These are phyloP conservation scores for Cercospora sp. DNA, from an alignment of 2,329 filamentous ascomycete genomes.

Conservation along the genomic window DNA sequence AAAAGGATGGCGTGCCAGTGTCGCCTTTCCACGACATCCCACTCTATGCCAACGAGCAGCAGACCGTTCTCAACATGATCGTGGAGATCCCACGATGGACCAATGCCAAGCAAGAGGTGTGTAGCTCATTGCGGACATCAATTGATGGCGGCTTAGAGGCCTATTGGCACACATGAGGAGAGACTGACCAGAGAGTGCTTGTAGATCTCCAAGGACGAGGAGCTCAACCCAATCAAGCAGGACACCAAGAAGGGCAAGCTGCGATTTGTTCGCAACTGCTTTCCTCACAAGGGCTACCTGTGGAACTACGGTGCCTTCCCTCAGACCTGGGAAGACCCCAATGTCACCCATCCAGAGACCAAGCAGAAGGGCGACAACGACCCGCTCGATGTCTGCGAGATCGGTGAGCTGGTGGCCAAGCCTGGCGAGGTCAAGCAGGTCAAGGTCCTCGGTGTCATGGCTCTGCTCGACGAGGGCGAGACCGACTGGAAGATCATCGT, in stretches of 20 bases:
- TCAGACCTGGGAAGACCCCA: constrained; percentile 99
- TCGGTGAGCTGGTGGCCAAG: constrained; percentile 96
- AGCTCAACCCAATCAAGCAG: constrained; percentile 99
- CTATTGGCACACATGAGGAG: neutral
- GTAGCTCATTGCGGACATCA: constrained; percentile 38
- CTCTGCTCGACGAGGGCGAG: constrained; percentile 97
- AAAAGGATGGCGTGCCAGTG: constrained; percentile 92
- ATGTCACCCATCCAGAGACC: constrained; percentile 93
- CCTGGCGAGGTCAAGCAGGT: constrained; percentile 98
- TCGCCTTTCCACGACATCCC: constrained; percentile 99
- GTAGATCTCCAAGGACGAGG: constrained; percentile 98
- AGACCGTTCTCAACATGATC: constrained; percentile 97
- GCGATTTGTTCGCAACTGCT: constrained; percentile 99
- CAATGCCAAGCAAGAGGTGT: constrained; percentile 98
- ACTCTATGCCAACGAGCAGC: constrained; percentile 93
- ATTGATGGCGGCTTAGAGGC: neutral
- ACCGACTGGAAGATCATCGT: constrained; percentile 99
- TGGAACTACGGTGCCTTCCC: constrained; percentile 99
- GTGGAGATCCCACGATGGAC: constrained; percentile 99
- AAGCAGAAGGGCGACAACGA: constrained; percentile 99
- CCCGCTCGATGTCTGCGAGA: constrained; percentile 98
- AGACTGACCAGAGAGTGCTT: constrained; percentile 22
- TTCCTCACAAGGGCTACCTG: constrained; percentile 99
- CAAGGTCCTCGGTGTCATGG: constrained; percentile 99
- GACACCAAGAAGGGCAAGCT: constrained; percentile 99